Percentiles rank a stretch among this genome's conserved stretches.
These are phyloP conservation scores for Colletotrichum liaoningense DNA, from an alignment of 2,329 filamentous ascomycete species.

Conservation along the genomic window DNA sequence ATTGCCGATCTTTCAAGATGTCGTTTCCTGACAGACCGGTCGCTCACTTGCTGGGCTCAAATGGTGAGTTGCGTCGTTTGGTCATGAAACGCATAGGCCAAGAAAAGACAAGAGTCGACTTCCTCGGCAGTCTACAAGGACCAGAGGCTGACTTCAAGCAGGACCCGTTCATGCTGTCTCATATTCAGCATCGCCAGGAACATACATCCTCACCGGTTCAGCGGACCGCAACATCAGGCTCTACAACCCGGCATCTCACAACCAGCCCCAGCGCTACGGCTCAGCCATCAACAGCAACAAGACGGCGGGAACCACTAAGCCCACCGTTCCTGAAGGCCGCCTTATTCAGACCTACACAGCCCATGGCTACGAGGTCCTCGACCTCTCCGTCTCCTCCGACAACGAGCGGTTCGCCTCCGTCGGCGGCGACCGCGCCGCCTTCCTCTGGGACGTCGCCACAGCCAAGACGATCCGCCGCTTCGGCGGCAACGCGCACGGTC, in stretches of 20 bases:
- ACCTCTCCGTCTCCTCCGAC: conserved; percentile 77
- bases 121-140: too few relatives aligned
- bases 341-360: conserved; percentile 90
- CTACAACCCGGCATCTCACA: conserved; percentile 76
- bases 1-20: conserved; percentile 46
- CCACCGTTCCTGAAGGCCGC: conserved; percentile 57
- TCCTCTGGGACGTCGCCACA: conserved; percentile 92
- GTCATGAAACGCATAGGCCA: background rate
- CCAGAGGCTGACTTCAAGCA: conserved; percentile 44
- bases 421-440: conserved; percentile 90
- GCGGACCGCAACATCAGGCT: conserved; percentile 87
- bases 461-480: conserved; percentile 83
- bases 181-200: conserved; percentile 79
- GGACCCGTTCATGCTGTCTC: conserved; percentile 78
- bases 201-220: conserved; percentile 86
- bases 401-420: conserved; percentile 89
- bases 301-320: conserved; percentile 47
- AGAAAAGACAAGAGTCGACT: background rate
- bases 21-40: conserved; percentile 60
- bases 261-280: conserved; percentile 34
- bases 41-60: conserved; percentile 68
- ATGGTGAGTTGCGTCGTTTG: conserved; percentile 57
- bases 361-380: conserved; percentile 93
- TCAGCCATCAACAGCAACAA: conserved; percentile 46
- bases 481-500: conserved; percentile 68